Evolutionary conservation across 768 basidiomycete species (phyloP), one percentile per base, ranked within the genome.

Genomic region (Cyclocybe cylindracea): DNA sequence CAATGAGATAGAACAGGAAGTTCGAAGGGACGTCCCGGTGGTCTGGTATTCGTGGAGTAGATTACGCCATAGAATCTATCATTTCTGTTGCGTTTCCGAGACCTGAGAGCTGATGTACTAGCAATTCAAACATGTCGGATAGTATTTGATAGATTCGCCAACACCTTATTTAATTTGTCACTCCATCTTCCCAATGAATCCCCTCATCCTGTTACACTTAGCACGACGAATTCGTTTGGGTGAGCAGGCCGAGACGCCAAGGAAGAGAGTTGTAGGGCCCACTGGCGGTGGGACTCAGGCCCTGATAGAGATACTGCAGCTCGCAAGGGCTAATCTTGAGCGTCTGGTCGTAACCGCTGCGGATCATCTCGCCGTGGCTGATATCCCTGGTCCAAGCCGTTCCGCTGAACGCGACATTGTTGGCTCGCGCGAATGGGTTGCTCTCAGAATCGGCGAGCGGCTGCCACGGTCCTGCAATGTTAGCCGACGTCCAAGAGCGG

Each of bases 391-490:
- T 55, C 54, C 54, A 55, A 1, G 46, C 46, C 10, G 40, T 35
- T 7, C 34, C 39, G n/a, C 18, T 39, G 50, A 61, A 61, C 2
- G 24, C 57, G 5, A 61, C 60, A 37, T 62, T 62, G 38, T 32
- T 53, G 3, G 55, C 44, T 10, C 58, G 35, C 9, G 58, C 58
- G 46, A 62, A 62, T 6, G 61, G 58, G 39, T 59, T 59, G 11
- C 34, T 16, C 45, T 62, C 58, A 0, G 49, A 43, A 31, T 40
- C 45, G 24, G 61, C 53, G 29, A 51, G 48, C 1, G 43, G 13
- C 13, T 7, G 51, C 58, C 58, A 62, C 1, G 48, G 13, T 5
- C 61, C 61, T 2, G 36, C 34, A 34, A 59, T 34, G 10, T 32
- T 46, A 4, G 55, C 36, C 5, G 58, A 49, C 11, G 55, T 62